Conservation (phyloP, 129 eudicot species). For the Silybum marianum region DNA sequence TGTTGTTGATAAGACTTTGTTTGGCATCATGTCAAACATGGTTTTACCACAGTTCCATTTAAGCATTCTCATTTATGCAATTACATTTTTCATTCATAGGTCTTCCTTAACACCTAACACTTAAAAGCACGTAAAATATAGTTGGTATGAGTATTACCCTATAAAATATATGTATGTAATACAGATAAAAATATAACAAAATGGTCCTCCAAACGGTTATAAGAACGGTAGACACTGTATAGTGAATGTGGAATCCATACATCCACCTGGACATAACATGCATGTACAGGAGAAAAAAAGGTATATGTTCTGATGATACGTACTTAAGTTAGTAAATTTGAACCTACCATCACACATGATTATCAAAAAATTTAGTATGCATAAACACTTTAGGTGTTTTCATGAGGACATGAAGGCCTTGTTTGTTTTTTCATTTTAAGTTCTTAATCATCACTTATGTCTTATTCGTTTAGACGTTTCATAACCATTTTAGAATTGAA, state of each 20-base stretch:
- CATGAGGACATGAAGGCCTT: neutral
- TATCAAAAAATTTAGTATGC: neutral
- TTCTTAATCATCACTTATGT: too few species aligned
- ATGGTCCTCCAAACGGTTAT: neutral
- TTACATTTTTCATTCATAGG: neutral
- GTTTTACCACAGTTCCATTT: neutral
- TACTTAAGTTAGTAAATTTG: neutral
- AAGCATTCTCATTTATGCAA: neutral
- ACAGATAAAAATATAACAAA: neutral
- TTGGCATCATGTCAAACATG: neutral
- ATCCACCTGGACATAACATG: neutral
- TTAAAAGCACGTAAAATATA: neutral
- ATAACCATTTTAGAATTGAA: too few species aligned
- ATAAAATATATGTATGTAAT: neutral
- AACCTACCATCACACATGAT: neutral
- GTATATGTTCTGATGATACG: neutral
- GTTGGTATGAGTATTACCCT: neutral
- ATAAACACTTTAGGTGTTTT: neutral
- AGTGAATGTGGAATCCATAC: neutral
- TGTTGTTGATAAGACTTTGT: neutral
- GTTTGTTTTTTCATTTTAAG: too few species aligned
- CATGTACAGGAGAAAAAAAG: neutral
- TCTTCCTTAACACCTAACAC: neutral
- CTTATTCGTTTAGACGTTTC: too few species aligned
- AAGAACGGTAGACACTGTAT: neutral